Percentiles rank a stretch among this genome's conserved stretches.
Evolutionary conservation across 2,329 filamentous ascomycete species (phyloP).

Genomic region (Colletotrichum tropicicola): DNA sequence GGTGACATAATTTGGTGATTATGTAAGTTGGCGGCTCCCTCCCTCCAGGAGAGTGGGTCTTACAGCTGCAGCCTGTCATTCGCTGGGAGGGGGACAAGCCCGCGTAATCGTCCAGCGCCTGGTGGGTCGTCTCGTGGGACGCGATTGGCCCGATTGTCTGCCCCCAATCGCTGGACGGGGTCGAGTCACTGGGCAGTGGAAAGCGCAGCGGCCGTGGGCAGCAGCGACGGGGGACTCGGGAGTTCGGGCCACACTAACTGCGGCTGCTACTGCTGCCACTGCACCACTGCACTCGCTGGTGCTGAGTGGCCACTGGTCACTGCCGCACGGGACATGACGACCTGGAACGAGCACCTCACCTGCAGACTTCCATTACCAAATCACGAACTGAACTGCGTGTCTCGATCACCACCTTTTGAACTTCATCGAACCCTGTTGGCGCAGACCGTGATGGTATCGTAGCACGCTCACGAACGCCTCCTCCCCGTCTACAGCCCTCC

Average conservation of each 20-base stretch:
- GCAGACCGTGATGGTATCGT: constrained; percentile 9
- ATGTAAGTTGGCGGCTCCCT: too few relatives aligned
- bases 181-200: too few relatives aligned
- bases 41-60: too few relatives aligned
- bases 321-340: constrained; percentile 9
- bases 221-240: too few relatives aligned
- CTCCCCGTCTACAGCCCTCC: background rate
- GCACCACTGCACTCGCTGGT: too few relatives aligned
- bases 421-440: background rate
- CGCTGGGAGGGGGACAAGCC: background rate
- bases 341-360: constrained; percentile 2
- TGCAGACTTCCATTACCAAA: background rate
- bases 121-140: background rate
- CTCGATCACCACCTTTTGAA: background rate
- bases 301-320: too few relatives aligned
- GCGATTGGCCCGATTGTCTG: background rate
- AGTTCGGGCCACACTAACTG: too few relatives aligned
- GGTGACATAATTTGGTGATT: too few relatives aligned
- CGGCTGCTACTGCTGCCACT: too few relatives aligned
- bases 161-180: background rate
- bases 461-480: background rate
- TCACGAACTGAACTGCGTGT: constrained; percentile 1
- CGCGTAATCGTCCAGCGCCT: constrained; percentile 5
- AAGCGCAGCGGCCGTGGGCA: too few relatives aligned
- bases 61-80: too few relatives aligned